These are phyloP conservation scores for Aspergillus bertholletiae DNA, from an alignment of 495 filamentous ascomycete species.

Conservation along the genomic window DNA sequence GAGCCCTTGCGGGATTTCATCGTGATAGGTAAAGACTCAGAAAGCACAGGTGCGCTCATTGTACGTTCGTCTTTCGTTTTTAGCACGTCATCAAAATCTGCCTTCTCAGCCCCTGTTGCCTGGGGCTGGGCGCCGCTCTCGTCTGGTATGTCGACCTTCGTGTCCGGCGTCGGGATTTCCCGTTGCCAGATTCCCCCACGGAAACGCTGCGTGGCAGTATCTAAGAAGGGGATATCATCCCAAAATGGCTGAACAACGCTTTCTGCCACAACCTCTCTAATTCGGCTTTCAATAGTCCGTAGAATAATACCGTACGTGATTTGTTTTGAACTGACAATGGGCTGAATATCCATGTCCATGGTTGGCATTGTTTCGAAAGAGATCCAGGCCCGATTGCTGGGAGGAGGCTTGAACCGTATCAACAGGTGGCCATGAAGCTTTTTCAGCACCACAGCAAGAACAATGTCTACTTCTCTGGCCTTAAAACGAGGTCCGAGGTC, in stretches of 20 bases:
- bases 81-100: slow-evolving; percentile 27
- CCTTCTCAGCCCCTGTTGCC: slow-evolving; percentile 29
- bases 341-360: slow-evolving; percentile 88
- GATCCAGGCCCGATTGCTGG: slow-evolving; percentile 92
- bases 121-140: slow-evolving; percentile 52
- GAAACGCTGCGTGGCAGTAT: slow-evolving; percentile 70
- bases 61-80: slow-evolving; percentile 55
- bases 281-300: slow-evolving; percentile 87
- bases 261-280: slow-evolving; percentile 88
- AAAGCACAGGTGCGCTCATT: slow-evolving; percentile 51
- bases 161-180: slow-evolving; percentile 46
- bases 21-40: slow-evolving; percentile 23
- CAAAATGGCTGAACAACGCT: slow-evolving; percentile 92
- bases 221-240: slow-evolving; percentile 89
- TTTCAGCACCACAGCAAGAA: slow-evolving; percentile 82
- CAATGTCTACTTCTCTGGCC: slow-evolving; percentile 79
- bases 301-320: slow-evolving; percentile 92
- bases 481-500: slow-evolving; percentile 89
- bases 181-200: slow-evolving; percentile 87
- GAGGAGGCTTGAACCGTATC: slow-evolving; percentile 87
- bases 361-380: slow-evolving; percentile 89
- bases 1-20: slow-evolving; percentile 33
- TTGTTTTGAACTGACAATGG: slow-evolving; percentile 90
- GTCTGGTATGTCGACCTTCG: slow-evolving; percentile 52
- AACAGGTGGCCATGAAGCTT: slow-evolving; percentile 81